Base-by-base conservation (phyloP, 1,139 yeast species). In the Blastobotrys aristatus region DNA sequence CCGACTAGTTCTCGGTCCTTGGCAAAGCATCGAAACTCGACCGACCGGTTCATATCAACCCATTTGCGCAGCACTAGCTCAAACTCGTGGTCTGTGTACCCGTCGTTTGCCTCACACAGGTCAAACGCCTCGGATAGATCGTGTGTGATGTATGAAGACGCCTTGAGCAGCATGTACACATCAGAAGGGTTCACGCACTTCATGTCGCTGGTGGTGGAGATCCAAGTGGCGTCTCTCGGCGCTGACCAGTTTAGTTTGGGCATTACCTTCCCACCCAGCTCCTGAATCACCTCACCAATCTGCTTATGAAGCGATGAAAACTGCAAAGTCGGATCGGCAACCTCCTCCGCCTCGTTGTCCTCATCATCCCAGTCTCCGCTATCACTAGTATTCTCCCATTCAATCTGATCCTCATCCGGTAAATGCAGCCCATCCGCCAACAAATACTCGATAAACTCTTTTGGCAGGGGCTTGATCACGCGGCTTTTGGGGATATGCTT, bases 181-280 rank as follows among this genome's bases (percentile, higher is more conserved):
- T 92, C 99, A 37, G 82, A 76, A 0, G 84, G 79, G 31, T 73
- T 74, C 14, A 68, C 73, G 60, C 97, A 89, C 58, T 78, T 76
- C 73, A 85, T 76, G 3, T 86, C 75, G 57, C 86, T 84, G 32
- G 85, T 82, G 1, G 94, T 76, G 60, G 86, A 70, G 29, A 92
- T 90, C 98, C 98, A 92, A 0, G 80, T 76, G 6, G 97, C 88
- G 66, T 92, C 99, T 59, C 82, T 84, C 1, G 99, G 98, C 1
- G 96, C 84, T 0, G 97, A 87, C 98, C 98, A 92, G 69, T 92
- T 92, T 56, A 92, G 71, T 61, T 92, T 92, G 1, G 97, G 97
- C 1, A 87, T 74, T 6, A 89, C 89, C 0, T 84, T 85, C 59
- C 69, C 76, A 13, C 38, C 38, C 51, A 69, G 60, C 16, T 68